Evolutionary conservation across 1,284 basidiomycete species (phyloP).

Genomic region (Cerrena zonata): DNA sequence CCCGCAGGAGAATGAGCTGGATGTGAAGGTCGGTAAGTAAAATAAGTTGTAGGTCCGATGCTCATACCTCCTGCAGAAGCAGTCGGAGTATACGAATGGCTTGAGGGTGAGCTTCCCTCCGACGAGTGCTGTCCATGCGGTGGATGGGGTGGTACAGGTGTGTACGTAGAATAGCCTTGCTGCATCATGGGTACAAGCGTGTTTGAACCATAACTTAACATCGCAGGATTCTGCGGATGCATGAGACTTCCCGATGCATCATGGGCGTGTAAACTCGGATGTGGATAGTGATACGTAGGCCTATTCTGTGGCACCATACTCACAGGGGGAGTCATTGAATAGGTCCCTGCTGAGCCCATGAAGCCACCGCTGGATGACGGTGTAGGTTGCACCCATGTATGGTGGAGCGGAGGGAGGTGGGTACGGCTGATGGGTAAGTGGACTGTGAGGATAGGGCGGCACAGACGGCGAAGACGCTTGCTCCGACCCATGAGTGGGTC

Average conservation of each 20-base stretch:
- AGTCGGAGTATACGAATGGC: not conserved
- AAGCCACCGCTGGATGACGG: not conserved
- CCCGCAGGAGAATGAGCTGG: not conserved
- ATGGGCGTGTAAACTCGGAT: conserved; percentile 27
- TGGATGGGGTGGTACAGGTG: conserved; percentile 11
- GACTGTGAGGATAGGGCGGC: not conserved
- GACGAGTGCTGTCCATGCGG: not conserved
- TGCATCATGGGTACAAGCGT: conserved; percentile 27
- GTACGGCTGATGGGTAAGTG: not conserved
- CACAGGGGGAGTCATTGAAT: conserved; percentile 39
- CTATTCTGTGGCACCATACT: conserved; percentile 29
- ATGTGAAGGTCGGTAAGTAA: not conserved
- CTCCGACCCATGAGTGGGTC: not conserved
- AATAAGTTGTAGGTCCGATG: not conserved
- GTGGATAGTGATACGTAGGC: conserved; percentile 34
- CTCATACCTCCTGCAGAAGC: not conserved
- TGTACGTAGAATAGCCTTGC: conserved; percentile 21
- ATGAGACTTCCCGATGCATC: conserved; percentile 28
- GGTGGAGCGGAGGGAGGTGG: not conserved
- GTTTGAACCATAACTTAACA: conserved; percentile 24
- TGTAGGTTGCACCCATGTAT: not conserved
- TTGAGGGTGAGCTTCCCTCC: not conserved
- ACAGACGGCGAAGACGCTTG: not conserved
- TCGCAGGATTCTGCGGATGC: conserved; percentile 24
- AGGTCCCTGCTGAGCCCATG: conserved; percentile 29